phyloP scores from a whole-genome alignment of 1,139 yeast species.

The Saccharomyces pastorianus region DNA sequence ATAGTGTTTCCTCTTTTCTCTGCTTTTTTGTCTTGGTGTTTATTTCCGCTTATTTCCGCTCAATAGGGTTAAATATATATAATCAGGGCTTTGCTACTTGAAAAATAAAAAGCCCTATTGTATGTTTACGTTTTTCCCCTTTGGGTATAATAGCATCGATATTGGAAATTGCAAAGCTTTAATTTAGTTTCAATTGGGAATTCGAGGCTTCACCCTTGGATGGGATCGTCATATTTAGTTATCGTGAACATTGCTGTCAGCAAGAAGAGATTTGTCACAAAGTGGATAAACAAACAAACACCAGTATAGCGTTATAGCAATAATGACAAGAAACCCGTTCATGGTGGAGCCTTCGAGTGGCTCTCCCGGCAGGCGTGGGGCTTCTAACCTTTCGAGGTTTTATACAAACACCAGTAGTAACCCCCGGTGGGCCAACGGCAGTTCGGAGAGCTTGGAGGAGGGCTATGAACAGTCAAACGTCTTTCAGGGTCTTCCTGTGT shows the following conservation, averaged over 20 bases:
- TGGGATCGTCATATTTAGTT: neutral
- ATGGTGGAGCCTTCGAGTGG: slow-evolving; percentile 26
- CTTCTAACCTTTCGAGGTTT: slow-evolving; percentile 20
- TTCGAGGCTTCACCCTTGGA: neutral
- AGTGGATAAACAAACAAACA: neutral
- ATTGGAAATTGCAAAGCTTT: neutral
- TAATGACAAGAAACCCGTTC: slow-evolving; percentile 30
- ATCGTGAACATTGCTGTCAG: neutral
- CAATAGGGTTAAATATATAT: neutral
- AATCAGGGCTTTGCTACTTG: no score
- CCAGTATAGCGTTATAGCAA: neutral
- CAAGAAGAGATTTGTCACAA: no score
- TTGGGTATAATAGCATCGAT: slow-evolving; percentile 2
- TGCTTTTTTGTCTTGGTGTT: neutral
- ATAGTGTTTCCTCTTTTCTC: slow-evolving; percentile 3
- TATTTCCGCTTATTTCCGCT: neutral
- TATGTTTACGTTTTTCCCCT: slow-evolving; percentile 5
- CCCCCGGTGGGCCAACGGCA: slow-evolving; percentile 4
- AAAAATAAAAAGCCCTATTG: neutral
- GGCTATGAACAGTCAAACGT: slow-evolving; percentile 21
- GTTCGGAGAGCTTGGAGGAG: slow-evolving; percentile 11
- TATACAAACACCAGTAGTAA: slow-evolving; percentile 21
- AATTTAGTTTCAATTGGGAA: neutral
- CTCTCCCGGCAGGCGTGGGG: slow-evolving; percentile 23
- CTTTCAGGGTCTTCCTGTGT: slow-evolving; percentile 30